Evolutionary conservation across 1,284 basidiomycete genomes (phyloP).

Genomic region (Boletus mariae): DNA sequence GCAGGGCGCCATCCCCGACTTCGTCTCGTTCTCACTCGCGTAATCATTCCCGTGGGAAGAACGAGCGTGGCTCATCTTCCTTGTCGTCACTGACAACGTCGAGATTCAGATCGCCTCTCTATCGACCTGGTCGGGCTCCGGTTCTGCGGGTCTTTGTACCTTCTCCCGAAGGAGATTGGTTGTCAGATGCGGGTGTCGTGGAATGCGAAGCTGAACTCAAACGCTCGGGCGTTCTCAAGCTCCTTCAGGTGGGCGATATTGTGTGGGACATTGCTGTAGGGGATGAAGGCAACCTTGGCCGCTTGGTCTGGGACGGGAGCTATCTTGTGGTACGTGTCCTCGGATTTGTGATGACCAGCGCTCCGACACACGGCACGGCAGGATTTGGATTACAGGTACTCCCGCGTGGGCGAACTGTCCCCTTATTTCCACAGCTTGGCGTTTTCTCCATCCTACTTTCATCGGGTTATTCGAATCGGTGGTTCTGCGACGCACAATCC

Average conservation of each 20-base stretch:
- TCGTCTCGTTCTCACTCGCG: constrained; percentile 42
- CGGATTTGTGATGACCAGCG: constrained; percentile 1
- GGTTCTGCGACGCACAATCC: constrained; percentile 38
- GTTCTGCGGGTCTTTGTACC: constrained; percentile 76
- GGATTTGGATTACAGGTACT: constrained; percentile 81
- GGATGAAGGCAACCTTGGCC: constrained; percentile 76
- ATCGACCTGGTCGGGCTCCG: constrained; percentile 63
- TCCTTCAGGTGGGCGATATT: constrained; percentile 71
- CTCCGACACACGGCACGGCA: constrained; percentile 28
- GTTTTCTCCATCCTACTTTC: constrained; percentile 81
- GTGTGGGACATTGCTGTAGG: constrained; percentile 81
- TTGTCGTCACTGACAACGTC: constrained; percentile 12
- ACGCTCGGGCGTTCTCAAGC: constrained; percentile 48
- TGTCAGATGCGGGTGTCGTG: constrained; percentile 71
- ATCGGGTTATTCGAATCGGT: constrained; percentile 68
- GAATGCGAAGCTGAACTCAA: constrained; percentile 76
- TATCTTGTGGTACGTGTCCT: constrained; percentile 61
- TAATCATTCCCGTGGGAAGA: constrained; percentile 35
- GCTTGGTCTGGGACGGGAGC: constrained; percentile 77
- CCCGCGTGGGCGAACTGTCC: constrained; percentile 68
- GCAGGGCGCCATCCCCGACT: constrained; percentile 63
- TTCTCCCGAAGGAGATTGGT: constrained; percentile 76
- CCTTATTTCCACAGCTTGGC: constrained; percentile 71
- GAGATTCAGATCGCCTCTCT: constrained; percentile 64
- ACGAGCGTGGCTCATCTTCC: constrained; percentile 8